A percentile compares a stretch with the other conserved stretches of the same genome.
Conservation (phyloP, 768 basidiomycete genomes). For the Cystofilobasidium capitatum region DNA sequence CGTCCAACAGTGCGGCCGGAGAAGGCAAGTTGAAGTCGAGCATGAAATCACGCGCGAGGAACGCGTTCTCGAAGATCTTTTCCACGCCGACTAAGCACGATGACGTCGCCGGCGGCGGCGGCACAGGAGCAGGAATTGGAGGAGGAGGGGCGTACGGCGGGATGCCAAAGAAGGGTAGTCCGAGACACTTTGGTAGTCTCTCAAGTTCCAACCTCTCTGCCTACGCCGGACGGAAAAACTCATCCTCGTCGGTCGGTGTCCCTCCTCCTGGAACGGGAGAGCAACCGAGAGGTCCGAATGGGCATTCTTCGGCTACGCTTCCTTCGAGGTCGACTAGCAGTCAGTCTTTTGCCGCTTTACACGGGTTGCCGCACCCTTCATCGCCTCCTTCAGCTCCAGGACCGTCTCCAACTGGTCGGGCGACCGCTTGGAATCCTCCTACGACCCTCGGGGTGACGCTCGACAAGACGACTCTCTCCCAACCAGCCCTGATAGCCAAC, state of each 20-base stretch:
- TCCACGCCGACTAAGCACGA: neutral
- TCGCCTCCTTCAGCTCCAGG: neutral
- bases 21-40: neutral
- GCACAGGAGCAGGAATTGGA: too few species aligned
- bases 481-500: neutral
- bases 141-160: too few species aligned
- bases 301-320: neutral
- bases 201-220: neutral
- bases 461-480: neutral
- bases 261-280: neutral
- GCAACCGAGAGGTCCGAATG: neutral
- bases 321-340: neutral
- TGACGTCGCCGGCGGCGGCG: neutral
- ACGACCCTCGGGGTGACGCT: too few species aligned
- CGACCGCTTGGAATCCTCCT: too few species aligned
- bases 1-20: neutral
- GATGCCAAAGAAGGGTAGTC: neutral
- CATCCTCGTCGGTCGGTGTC: neutral
- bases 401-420: neutral
- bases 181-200: neutral
- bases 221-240: neutral
- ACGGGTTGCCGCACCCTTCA: neutral
- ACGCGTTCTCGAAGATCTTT: constrained; percentile 23
- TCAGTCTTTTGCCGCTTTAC: neutral
- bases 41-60: constrained; percentile 15